phyloP scores from a whole-genome alignment of 805 yeast species.

The Starmerella scarabaei region DNA sequence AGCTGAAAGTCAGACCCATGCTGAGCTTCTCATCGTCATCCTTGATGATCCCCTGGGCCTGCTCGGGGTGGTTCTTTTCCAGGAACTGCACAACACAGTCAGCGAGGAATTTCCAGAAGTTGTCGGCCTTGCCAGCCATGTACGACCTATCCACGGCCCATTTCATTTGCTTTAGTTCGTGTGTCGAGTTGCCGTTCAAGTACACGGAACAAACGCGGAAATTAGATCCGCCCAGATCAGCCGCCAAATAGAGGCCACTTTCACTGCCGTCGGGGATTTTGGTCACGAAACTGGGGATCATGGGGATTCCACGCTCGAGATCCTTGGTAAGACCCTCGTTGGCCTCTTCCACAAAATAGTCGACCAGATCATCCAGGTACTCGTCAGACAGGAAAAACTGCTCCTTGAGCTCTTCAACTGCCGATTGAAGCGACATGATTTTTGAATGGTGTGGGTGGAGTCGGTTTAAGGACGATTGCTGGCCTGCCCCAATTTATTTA shows the following conservation, averaged over 20 bases:
- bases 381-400: conserved; percentile 13
- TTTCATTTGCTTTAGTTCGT: conserved; percentile 61
- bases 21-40: conserved; percentile 34
- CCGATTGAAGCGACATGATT: conserved; percentile 1
- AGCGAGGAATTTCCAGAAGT: conserved; percentile 65
- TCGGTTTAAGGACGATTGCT: too few species aligned
- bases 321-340: conserved; percentile 24
- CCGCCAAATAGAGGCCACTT: conserved; percentile 71
- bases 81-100: conserved; percentile 54
- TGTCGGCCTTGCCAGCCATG: conserved; percentile 51
- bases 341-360: conserved; percentile 21
- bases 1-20: conserved; percentile 86
- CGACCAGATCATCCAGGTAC: conserved; percentile 9
- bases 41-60: conserved; percentile 24
- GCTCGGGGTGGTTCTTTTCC: conserved; percentile 47
- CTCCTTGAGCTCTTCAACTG: conserved; percentile 7
- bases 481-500: too few species aligned
- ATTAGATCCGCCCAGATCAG: conserved; percentile 93
- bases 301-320: conserved; percentile 31
- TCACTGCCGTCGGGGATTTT: conserved; percentile 77
- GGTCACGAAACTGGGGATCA: conserved; percentile 90
- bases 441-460: too few species aligned
- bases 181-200: conserved; percentile 52
- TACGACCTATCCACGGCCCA: conserved; percentile 65
- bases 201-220: conserved; percentile 85